Evolutionary conservation across 345 rosid genomes (phyloP).

Genomic region (Lenwebbia sp.): DNA sequence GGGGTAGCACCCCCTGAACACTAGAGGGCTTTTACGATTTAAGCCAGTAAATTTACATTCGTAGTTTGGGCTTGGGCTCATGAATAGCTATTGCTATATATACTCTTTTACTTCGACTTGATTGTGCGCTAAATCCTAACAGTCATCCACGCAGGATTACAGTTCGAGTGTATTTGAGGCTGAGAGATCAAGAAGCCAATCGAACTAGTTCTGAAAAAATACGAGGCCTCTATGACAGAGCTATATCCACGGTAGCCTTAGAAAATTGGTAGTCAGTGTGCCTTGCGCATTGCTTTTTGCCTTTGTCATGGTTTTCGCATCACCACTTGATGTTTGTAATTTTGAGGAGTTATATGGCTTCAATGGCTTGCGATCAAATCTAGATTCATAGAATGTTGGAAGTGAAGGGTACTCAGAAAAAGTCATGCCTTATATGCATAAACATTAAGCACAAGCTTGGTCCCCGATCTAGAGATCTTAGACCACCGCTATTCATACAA

Average conservation of each 20-base stretch:
- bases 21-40: too few species aligned
- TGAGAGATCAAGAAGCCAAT: background rate
- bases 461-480: too few species aligned
- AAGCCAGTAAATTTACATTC: too few species aligned
- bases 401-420: too few species aligned
- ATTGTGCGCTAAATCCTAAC: too few species aligned
- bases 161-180: background rate
- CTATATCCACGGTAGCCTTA: background rate
- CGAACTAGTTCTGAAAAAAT: background rate
- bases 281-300: background rate
- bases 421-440: too few species aligned
- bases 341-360: background rate
- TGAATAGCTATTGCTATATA: too few species aligned
- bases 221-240: background rate
- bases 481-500: too few species aligned
- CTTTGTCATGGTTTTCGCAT: background rate
- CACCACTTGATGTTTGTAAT: background rate
- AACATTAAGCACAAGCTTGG: too few species aligned
- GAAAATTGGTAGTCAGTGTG: background rate
- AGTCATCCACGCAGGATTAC: background rate
- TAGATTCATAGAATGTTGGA: background rate
- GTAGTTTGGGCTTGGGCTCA: too few species aligned
- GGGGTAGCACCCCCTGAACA: too few species aligned
- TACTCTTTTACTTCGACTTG: too few species aligned
- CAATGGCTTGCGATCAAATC: conserved; percentile 1